A percentile compares a stretch with the other conserved stretches of the same genome.
Conservation (phyloP, 2,329 filamentous ascomycete species). For the Alternaria brassicicola region DNA sequence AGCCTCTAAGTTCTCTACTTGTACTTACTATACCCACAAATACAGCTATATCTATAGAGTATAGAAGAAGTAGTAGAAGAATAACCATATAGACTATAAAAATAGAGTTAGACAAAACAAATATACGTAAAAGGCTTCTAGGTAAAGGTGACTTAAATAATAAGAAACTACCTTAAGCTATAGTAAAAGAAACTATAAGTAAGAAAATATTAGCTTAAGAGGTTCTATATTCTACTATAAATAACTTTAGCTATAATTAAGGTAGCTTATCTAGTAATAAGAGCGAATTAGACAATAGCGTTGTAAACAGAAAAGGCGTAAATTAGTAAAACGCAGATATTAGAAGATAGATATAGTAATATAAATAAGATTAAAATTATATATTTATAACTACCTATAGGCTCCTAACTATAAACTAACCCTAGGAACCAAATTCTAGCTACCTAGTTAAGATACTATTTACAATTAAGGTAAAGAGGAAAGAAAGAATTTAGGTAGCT, state of each 20-base stretch:
- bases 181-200: background rate
- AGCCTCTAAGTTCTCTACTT: background rate
- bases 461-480: too few species aligned
- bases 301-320: conserved; percentile 8
- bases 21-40: conserved; percentile 1
- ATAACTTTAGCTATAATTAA: too few species aligned
- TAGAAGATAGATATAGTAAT: conserved; percentile 9
- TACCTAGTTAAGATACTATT: too few species aligned
- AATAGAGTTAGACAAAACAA: background rate
- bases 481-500: too few species aligned
- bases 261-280: conserved; percentile 8
- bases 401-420: too few species aligned
- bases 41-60: background rate
- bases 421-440: too few species aligned
- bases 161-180: background rate
- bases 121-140: background rate
- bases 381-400: background rate
- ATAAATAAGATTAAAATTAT: conserved; percentile 1
- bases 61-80: conserved; percentile 1
- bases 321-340: conserved; percentile 11
- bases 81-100: background rate
- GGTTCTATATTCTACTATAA: background rate
- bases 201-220: conserved; percentile 5
- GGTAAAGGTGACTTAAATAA: background rate
- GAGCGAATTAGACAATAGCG: conserved; percentile 1